These are phyloP conservation scores for Rutstroemia sp. DNA, from an alignment of 2,329 filamentous ascomycete species.

Conservation along the genomic window DNA sequence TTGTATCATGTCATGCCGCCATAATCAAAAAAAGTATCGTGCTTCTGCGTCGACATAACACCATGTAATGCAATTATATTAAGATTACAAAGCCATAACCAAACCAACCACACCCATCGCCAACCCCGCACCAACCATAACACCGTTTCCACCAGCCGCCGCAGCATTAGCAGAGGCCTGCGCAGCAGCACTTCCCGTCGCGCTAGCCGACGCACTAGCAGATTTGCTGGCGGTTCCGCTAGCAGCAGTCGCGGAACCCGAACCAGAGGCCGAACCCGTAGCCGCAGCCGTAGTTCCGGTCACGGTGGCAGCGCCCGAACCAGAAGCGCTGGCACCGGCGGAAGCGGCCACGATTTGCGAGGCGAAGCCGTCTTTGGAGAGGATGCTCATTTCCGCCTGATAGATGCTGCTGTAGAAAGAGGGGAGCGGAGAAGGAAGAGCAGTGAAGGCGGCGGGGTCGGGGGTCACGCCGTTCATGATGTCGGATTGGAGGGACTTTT, in stretches of 20 bases:
- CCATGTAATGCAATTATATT: background rate
- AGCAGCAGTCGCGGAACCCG: background rate
- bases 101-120: constrained; percentile 7
- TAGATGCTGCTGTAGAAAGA: constrained; percentile 8
- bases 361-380: constrained; percentile 7
- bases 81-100: constrained; percentile 7
- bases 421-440: constrained; percentile 7
- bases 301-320: background rate
- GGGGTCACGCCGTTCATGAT: background rate
- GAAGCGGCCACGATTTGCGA: background rate
- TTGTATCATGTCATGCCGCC: no score
- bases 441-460: background rate
- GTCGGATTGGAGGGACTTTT: background rate
- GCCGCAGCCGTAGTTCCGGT: background rate
- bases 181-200: background rate
- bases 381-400: constrained; percentile 7
- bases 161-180: background rate
- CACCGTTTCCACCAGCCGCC: background rate
- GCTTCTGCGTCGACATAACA: background rate
- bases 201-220: no score
- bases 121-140: background rate
- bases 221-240: background rate
- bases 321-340: background rate
- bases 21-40: no score
- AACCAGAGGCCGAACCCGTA: background rate